Evolutionary conservation across 2,329 filamentous ascomycete species (phyloP).

Genomic region (Alternaria consortialis): DNA sequence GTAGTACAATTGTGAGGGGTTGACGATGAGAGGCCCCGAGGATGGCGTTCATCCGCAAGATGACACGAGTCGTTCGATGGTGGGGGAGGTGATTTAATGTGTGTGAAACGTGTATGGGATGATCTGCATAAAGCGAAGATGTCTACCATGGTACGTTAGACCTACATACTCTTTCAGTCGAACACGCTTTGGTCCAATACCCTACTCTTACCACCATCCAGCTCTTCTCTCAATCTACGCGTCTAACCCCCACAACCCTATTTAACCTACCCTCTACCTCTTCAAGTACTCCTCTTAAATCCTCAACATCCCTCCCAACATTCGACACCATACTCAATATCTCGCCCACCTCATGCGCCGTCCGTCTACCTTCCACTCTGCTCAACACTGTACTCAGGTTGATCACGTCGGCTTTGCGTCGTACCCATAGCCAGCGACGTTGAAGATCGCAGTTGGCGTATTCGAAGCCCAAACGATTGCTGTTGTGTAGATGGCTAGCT

Average conservation of each 20-base stretch:
- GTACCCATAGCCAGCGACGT: slow-evolving; percentile 51
- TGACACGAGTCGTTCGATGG: neutral
- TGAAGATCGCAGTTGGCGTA: slow-evolving; percentile 48
- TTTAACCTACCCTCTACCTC: slow-evolving; percentile 27
- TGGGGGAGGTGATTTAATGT: neutral
- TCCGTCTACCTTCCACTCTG: slow-evolving; percentile 52
- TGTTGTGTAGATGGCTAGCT: slow-evolving; percentile 22
- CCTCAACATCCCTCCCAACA: slow-evolving; percentile 32
- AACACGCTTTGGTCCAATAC: neutral
- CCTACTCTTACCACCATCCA: neutral
- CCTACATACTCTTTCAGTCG: neutral
- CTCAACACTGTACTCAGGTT: slow-evolving; percentile 47
- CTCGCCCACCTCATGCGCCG: slow-evolving; percentile 41
- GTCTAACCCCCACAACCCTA: slow-evolving; percentile 34
- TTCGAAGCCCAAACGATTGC: slow-evolving; percentile 38
- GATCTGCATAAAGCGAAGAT: neutral
- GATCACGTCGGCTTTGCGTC: slow-evolving; percentile 48
- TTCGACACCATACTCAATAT: slow-evolving; percentile 29
- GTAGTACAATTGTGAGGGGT: neutral
- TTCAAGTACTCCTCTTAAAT: slow-evolving; percentile 22
- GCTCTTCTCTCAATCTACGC: slow-evolving; percentile 24
- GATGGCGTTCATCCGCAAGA: neutral
- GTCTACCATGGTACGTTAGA: neutral
- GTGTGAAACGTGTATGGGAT: neutral
- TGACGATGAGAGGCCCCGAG: neutral